A percentile compares a stretch with the other conserved stretches of the same genome.
phyloP scores from a whole-genome alignment of 331 rosid genomes.

The Arachis monticola region DNA sequence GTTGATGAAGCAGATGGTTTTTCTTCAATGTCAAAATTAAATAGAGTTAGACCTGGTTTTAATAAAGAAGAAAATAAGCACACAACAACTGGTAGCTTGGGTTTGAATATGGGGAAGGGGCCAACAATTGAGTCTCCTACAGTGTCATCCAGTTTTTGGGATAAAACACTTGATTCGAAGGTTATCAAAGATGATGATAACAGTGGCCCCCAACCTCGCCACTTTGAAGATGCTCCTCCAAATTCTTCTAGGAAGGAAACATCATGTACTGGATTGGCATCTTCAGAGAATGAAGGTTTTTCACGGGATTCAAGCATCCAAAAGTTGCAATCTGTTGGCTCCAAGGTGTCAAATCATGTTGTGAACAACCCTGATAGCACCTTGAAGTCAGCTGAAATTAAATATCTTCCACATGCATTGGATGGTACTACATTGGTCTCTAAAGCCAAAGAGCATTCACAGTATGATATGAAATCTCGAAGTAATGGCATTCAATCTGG shows the following conservation, averaged over 20 bases:
- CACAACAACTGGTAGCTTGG: slow-evolving; percentile 43
- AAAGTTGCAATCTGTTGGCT: slow-evolving; percentile 45
- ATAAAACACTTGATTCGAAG: slow-evolving; percentile 48
- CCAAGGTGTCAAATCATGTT: slow-evolving; percentile 52
- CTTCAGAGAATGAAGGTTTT: slow-evolving; percentile 41
- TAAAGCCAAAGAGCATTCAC: slow-evolving; percentile 42
- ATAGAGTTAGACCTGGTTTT: slow-evolving; percentile 45
- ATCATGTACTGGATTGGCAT: slow-evolving; percentile 40
- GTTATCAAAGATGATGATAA: slow-evolving; percentile 42
- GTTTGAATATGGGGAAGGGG: slow-evolving; percentile 43
- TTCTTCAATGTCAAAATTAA: slow-evolving; percentile 46
- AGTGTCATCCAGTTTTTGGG: slow-evolving; percentile 76
- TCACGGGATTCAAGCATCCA: slow-evolving; percentile 45
- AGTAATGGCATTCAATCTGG: slow-evolving; percentile 51
- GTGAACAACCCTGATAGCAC: slow-evolving; percentile 35
- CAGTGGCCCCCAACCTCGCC: slow-evolving; percentile 35
- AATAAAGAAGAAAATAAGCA: slow-evolving; percentile 41
- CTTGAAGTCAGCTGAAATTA: slow-evolving; percentile 53
- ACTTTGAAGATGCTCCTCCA: slow-evolving; percentile 42
- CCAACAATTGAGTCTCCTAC: slow-evolving; percentile 44
- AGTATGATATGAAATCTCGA: slow-evolving; percentile 42
- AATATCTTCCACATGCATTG: slow-evolving; percentile 33
- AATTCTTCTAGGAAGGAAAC: slow-evolving; percentile 39
- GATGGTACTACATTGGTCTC: slow-evolving; percentile 50
- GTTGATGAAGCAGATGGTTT: slow-evolving; percentile 59